Percentiles rank a stretch among this genome's conserved stretches.
Conservation (phyloP, 148 eudicot species). For the Rhododendron ferrugineum region DNA sequence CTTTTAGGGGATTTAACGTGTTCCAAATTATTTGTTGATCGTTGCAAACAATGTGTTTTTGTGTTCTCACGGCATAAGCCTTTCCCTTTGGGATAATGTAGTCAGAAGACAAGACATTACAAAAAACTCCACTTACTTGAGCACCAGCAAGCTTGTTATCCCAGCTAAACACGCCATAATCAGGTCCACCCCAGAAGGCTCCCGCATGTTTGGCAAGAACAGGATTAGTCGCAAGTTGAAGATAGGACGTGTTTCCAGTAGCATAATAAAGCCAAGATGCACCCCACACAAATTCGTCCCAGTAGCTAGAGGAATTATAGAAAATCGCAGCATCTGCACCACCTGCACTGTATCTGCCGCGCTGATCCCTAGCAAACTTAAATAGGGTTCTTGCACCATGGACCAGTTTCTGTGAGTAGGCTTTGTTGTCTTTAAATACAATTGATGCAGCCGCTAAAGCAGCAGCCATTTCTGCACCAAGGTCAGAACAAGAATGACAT, state of each 20-base stretch:
- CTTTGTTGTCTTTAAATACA: slow-evolving; percentile 84
- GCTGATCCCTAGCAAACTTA: slow-evolving; percentile 58
- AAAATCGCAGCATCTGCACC: slow-evolving; percentile 51
- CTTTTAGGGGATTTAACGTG: neutral
- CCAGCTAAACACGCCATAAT: slow-evolving; percentile 88
- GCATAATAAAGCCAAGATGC: slow-evolving; percentile 86
- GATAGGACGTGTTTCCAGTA: slow-evolving; percentile 76
- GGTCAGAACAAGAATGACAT: slow-evolving; percentile 71
- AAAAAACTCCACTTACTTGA: slow-evolving; percentile 55
- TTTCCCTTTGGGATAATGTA: neutral
- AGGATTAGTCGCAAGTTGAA: slow-evolving; percentile 59
- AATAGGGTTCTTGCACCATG: slow-evolving; percentile 76
- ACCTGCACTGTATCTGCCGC: slow-evolving; percentile 74
- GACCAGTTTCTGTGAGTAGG: slow-evolving; percentile 80
- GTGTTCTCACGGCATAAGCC: neutral
- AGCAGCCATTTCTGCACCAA: slow-evolving; percentile 92
- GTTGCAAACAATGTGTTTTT: neutral
- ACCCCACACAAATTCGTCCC: slow-evolving; percentile 93
- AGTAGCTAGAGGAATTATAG: slow-evolving; percentile 75
- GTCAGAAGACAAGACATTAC: neutral
- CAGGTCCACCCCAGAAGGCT: slow-evolving; percentile 79
- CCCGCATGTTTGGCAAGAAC: slow-evolving; percentile 81
- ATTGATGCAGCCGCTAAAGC: slow-evolving; percentile 86
- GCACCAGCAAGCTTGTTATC: slow-evolving; percentile 90
- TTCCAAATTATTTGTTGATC: neutral